Base-by-base conservation (phyloP, 148 eudicot species). In the Vaccinium corymbosum region DNA sequence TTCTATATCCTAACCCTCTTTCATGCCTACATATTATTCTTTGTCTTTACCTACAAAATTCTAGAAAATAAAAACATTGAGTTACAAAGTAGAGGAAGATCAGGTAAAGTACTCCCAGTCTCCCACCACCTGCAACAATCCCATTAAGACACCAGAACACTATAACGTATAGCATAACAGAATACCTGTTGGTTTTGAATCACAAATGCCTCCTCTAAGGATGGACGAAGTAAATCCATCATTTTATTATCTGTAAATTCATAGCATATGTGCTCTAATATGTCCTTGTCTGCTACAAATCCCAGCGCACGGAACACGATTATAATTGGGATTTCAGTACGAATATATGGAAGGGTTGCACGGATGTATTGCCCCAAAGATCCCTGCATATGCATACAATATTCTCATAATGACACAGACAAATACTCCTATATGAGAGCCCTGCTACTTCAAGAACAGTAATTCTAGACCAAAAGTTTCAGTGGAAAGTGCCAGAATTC, bases 361-460 rank as follows among this genome's bases (percentile, higher is more conserved):
- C 98, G 95, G 16, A 94, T 93, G 78, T 94, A 94, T 85, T 96
- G 98, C 72, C 98, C 98, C 9, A 95, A 93, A 32, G 97, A 91
- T 29, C 98, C 98, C 98, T 94, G 92, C 86, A 62, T 3, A n/a
- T n/a, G 27, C 68, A 62, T n/a, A 62, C 13, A 62, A 62, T 62
- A 62, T n/a, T 20, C 68, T 20, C 71, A 64, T 25, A 25, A 64
- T 25, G 71, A 14, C 71, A 64, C 71, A 64, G 32, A 29, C 32
- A 64, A 22, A 64, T 22, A 25, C 32, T 64, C 32, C 27, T 3
- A 11, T 64, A 64, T 64, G 25, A 64, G 71, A 64, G 71, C 71
- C 70, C 27, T n/a, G 70, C 25, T 7, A 61, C 46, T 19, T 61
- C 68, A 62, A 62, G 62, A 62, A 62, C 68, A 62, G 68, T 62